phyloP scores from a whole-genome alignment of 2,329 filamentous ascomycete genomes.

The Exophiala spinifera region DNA sequence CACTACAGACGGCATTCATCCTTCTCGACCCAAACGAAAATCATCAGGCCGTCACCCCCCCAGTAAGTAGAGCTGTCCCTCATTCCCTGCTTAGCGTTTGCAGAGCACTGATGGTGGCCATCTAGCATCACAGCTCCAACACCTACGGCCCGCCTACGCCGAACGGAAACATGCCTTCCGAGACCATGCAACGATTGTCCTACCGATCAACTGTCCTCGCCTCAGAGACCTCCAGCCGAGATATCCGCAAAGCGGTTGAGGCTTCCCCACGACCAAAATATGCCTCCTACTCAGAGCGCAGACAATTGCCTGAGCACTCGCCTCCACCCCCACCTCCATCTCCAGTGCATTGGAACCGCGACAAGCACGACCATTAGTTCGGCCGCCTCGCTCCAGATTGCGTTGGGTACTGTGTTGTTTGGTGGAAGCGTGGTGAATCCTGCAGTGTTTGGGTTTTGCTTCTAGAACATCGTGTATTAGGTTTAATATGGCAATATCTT shows the following conservation, averaged over 20 bases:
- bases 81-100: background rate
- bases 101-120: background rate
- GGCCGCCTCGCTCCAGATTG: background rate
- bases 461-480: conserved; percentile 14
- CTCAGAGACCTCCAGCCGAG: conserved; percentile 35
- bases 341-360: conserved; percentile 25
- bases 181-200: conserved; percentile 26
- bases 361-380: conserved; percentile 18
- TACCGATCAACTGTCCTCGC: conserved; percentile 27
- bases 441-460: conserved; percentile 9
- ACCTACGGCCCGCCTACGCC: background rate
- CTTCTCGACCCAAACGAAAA: background rate
- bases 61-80: background rate
- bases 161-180: background rate
- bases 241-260: conserved; percentile 41
- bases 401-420: conserved; percentile 3
- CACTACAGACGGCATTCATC: too few species aligned
- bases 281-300: conserved; percentile 29
- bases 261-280: conserved; percentile 37
- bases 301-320: conserved; percentile 21
- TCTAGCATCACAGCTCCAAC: background rate
- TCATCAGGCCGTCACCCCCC: background rate
- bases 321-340: conserved; percentile 27
- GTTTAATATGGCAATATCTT: background rate
- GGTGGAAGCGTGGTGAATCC: background rate